Percentiles rank a stretch among this genome's conserved stretches.
Evolutionary conservation across 495 filamentous ascomycete species (phyloP).

Genomic region (Penicillium maclennaniae): DNA sequence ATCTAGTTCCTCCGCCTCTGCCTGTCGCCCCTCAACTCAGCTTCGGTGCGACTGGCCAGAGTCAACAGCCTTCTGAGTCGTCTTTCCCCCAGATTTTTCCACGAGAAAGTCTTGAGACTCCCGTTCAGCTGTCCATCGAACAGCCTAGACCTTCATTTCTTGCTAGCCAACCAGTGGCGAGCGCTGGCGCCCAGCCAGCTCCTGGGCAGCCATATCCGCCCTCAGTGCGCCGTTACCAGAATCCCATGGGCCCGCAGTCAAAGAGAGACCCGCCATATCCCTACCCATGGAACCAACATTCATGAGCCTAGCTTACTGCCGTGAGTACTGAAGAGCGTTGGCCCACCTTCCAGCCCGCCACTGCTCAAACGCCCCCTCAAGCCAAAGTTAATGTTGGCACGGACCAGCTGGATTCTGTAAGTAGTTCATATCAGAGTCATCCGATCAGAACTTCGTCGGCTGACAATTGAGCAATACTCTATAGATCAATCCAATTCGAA

Average conservation of each 20-base stretch:
- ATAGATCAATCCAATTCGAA: not conserved
- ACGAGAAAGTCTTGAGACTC: not conserved
- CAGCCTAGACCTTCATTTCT: slow-evolving; percentile 1
- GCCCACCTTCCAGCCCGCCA: not conserved
- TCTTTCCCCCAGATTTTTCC: slow-evolving; percentile 6
- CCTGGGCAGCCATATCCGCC: slow-evolving; percentile 5
- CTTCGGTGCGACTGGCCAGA: slow-evolving; percentile 3
- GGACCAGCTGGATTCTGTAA: not conserved
- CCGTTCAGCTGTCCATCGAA: not conserved
- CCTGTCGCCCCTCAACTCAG: slow-evolving; percentile 9
- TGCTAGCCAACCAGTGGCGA: slow-evolving; percentile 2
- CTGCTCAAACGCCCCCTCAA: not conserved
- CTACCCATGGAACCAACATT: slow-evolving; percentile 13
- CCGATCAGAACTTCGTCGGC: not conserved
- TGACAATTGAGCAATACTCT: not conserved
- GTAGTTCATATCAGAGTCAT: not conserved
- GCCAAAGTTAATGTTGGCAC: not conserved
- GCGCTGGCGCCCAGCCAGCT: slow-evolving; percentile 2
- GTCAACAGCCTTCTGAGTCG: slow-evolving; percentile 2
- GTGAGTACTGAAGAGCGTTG: not conserved
- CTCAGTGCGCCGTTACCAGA: slow-evolving; percentile 2
- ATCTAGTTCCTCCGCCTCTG: slow-evolving; percentile 1
- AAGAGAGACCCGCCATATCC: slow-evolving; percentile 12
- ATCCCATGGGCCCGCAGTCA: not conserved
- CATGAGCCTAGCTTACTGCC: not conserved